Percentiles rank a stretch among this genome's conserved stretches.
phyloP scores from a whole-genome alignment of 805 yeast species.

The Debaryomyces castellii region DNA sequence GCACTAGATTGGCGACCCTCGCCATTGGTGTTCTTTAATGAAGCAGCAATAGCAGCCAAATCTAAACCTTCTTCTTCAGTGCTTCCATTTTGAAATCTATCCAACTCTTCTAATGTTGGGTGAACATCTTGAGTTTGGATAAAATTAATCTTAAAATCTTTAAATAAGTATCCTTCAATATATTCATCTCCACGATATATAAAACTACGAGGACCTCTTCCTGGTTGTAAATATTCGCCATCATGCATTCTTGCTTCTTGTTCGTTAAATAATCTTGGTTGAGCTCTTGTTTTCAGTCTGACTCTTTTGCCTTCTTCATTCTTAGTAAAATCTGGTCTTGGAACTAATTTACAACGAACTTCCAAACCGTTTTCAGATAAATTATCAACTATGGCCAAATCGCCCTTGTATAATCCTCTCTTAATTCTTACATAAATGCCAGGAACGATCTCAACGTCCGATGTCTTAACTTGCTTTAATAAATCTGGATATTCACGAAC shows the following conservation, averaged over 20 bases:
- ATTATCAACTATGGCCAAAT: constrained; percentile 89
- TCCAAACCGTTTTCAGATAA: constrained; percentile 93
- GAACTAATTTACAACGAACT: constrained; percentile 89
- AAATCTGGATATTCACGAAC: constrained; percentile 93
- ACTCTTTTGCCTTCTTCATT: constrained; percentile 46
- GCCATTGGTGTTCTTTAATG: constrained; percentile 57
- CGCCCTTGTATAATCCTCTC: constrained; percentile 90
- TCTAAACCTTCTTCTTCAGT: constrained; percentile 83
- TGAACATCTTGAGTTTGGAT: constrained; percentile 79
- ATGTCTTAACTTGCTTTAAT: constrained; percentile 82
- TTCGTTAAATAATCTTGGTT: constrained; percentile 83
- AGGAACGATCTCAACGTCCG: constrained; percentile 84
- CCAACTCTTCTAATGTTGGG: constrained; percentile 87
- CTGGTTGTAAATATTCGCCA: constrained; percentile 65
- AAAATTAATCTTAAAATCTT: constrained; percentile 81
- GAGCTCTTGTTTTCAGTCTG: constrained; percentile 70
- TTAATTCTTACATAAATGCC: constrained; percentile 90
- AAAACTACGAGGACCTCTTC: constrained; percentile 59
- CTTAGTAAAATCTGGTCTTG: constrained; percentile 89
- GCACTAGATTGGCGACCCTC: constrained; percentile 29
- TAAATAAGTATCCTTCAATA: constrained; percentile 81
- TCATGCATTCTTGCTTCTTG: constrained; percentile 87
- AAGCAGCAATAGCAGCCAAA: constrained; percentile 79
- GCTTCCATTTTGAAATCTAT: constrained; percentile 70
- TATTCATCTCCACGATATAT: constrained; percentile 86